Base-by-base conservation (phyloP, 257 asterid genomes). In the Rubia yunnanensis region DNA sequence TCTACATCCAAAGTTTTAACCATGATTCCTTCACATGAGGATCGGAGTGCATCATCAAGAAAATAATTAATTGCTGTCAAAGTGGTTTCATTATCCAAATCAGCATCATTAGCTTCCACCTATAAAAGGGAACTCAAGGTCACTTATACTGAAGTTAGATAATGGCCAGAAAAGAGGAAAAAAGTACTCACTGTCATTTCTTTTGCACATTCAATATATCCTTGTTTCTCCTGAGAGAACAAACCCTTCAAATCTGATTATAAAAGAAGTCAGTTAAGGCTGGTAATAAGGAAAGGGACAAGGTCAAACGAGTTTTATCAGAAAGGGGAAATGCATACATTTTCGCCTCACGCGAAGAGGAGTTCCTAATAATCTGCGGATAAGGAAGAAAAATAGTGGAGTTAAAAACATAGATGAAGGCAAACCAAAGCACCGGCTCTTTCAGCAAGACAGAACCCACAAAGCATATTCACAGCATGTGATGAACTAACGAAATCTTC, bases 21-120 rank as follows among this genome's bases (percentile, higher is more conserved):
- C 95, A 91, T 84, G 69, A 91, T 72, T 77, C 98, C 98, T 86
- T 91, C 98, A 75, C 98, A 88, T 24, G 94, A 88, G 54, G 89
- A 83, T 63, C 54, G 68, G 48, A 88, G 70, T 73, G 96, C 98
- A 34, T 76, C 84, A 35, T 78, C 76, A 11, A 91, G 89, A 75
- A 91, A 88, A 64, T 62, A 78, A 73, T 71, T 83, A 79, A 91
- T 83, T 82, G 81, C 85, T 71, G 69, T 72, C 67, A 84, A 20
- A 34, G 88, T 86, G 63, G 78, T 83, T 79, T 88, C 96, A 67
- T 84, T 83, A 68, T 79, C 72, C 53, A 70, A 78, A 73, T 74
- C 80, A 58, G 91, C 83, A 78, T 86, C 96, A 72, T 79, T 57
- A 0, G 74, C 18, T 69, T 91, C 91, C 76, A 88, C 95, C 98